Base-by-base conservation (phyloP, 2,329 filamentous ascomycete species). In the Amesomyces nigricolor region DNA sequence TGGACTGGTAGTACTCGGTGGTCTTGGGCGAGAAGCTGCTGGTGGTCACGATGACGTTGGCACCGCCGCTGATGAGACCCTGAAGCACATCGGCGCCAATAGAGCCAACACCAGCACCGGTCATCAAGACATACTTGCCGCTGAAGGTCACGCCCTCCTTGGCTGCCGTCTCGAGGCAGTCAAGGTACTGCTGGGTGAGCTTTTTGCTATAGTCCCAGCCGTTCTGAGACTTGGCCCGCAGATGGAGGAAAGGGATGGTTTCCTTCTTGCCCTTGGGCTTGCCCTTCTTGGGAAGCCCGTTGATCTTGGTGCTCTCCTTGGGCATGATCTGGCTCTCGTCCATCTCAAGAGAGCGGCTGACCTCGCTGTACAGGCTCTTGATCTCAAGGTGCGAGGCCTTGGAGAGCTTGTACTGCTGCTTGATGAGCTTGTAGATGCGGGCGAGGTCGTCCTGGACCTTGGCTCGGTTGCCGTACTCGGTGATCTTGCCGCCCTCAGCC, bases 171-270 rank as follows among this genome's bases (percentile, higher is more conserved):
- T 96, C 91, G 32, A 99, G 75, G 60, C 90, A 91, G 70, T 96
- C 90, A 35, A 99, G 83, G 71, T 99, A 99, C 64, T 91, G 74
- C 55, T 89, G 88, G 22, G 94, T 97, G 56, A 99, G 82, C 78
- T 95, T 96, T 82, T 97, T 99, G 83, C 90, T 97, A 78, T 97
- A 99, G 68, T 97, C 91, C 94, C 94, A 99, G 59, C 92, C 92
- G 67, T 96, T 88, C 59, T 91, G 83, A 52, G 89, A 85, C 74
- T 95, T 95, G 72, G 90, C 88, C 82, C 96, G 96, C 56, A 99
- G 78, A 71, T 99, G 94, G 51, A 99, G 76, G 84, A 99, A 99
- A 35, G 94, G 94, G 64, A 99, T 95, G 16, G 94, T 96, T 77
- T 97, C 92, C 55, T 95, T 86, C 78, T 96, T 96, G 72, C 91